phyloP scores from a whole-genome alignment of 148 eudicot genomes.

The Rhododendron vialii region DNA sequence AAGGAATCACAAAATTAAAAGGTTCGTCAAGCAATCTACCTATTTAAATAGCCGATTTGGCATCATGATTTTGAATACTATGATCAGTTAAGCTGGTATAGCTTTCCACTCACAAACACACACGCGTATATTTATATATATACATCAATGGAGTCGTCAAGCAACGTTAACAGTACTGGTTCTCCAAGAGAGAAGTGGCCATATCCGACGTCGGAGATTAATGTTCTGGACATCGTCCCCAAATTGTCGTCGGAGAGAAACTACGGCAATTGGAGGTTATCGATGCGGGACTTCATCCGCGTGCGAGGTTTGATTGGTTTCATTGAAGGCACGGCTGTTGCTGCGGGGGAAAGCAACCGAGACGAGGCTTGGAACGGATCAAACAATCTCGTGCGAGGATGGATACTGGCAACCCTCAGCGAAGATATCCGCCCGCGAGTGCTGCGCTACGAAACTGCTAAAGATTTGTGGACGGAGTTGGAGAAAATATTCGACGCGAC shows the following conservation, averaged over 20 bases:
- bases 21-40: too few species aligned
- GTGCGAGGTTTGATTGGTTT: background rate
- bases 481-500: background rate
- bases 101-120: too few species aligned
- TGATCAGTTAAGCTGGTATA: too few species aligned
- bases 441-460: background rate
- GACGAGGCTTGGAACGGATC: background rate
- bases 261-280: background rate
- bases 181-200: background rate
- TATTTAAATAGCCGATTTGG: too few species aligned
- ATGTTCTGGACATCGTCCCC: background rate
- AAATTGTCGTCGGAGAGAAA: background rate
- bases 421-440: background rate
- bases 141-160: too few species aligned
- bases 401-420: background rate
- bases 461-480: background rate
- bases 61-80: too few species aligned
- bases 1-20: too few species aligned
- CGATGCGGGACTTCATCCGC: background rate
- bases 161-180: too few species aligned
- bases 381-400: background rate
- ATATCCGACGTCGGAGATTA: background rate
- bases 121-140: too few species aligned
- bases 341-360: too few species aligned
- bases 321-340: background rate